These are phyloP conservation scores for Cornus suecica DNA, from an alignment of 148 eudicot species.

Conservation along the genomic window DNA sequence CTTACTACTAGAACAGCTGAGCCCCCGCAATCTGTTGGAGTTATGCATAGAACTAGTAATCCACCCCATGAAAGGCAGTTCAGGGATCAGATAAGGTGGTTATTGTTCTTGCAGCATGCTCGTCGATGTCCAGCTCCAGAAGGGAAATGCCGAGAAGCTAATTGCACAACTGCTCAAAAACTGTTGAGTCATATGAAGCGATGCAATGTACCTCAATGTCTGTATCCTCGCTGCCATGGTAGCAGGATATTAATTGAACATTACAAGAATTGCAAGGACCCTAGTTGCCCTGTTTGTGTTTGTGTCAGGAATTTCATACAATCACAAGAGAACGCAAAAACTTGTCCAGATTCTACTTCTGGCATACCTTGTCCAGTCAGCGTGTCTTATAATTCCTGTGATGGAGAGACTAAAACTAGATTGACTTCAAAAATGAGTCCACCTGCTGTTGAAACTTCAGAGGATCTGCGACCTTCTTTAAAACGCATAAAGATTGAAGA, in stretches of 20 bases:
- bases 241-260: conserved; percentile 50
- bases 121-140: conserved; percentile 58
- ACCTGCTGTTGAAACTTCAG: conserved; percentile 41
- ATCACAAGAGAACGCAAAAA: conserved; percentile 29
- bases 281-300: conserved; percentile 70
- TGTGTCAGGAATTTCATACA: conserved; percentile 49
- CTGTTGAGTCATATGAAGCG: conserved; percentile 60
- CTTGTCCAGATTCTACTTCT: conserved; percentile 37
- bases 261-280: conserved; percentile 48
- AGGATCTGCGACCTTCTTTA: conserved; percentile 46
- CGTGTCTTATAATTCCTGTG: conserved; percentile 33
- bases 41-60: conserved; percentile 29
- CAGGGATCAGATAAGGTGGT: conserved; percentile 75
- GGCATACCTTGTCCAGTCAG: conserved; percentile 30
- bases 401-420: conserved; percentile 35
- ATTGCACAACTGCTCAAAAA: conserved; percentile 56
- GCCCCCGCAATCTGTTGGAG: conserved; percentile 27
- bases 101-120: conserved; percentile 80
- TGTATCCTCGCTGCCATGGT: conserved; percentile 54
- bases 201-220: conserved; percentile 47
- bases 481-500: conserved; percentile 75
- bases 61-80: conserved; percentile 49
- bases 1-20: conserved; percentile 36
- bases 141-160: conserved; percentile 64
- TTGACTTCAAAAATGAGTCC: conserved; percentile 32